Percentiles rank a stretch among this genome's conserved stretches.
These are phyloP conservation scores for Cenchrus americanus DNA, from an alignment of 176 grass and related monocot species.

Conservation along the genomic window DNA sequence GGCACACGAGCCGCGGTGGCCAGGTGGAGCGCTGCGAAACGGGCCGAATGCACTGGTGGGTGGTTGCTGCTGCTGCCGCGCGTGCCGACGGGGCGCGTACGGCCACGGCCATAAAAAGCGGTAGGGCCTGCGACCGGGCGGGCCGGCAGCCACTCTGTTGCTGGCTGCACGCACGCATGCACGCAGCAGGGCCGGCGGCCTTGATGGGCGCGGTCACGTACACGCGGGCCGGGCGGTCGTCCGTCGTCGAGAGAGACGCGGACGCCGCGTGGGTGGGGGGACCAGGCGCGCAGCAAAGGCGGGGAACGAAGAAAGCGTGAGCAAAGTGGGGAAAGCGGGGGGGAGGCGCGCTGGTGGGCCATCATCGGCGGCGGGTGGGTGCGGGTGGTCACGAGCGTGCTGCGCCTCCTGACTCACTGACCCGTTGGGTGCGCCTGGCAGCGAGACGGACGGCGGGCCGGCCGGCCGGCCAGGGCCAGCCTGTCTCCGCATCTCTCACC, in stretches of 20 bases:
- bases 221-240: no score
- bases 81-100: background rate
- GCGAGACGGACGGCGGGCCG: background rate
- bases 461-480: background rate
- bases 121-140: background rate
- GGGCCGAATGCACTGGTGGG: background rate
- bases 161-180: no score
- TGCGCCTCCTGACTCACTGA: background rate
- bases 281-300: background rate
- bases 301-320: conserved; percentile 1
- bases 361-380: background rate
- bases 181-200: background rate
- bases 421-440: background rate
- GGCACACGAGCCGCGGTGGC: conserved; percentile 10
- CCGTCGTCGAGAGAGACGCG: background rate
- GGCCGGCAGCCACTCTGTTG: background rate
- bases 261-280: background rate
- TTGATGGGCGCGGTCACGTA: background rate
- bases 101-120: background rate
- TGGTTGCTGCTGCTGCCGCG: background rate
- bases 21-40: background rate
- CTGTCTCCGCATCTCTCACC: no score
- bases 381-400: background rate
- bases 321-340: background rate
- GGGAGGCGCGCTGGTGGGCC: background rate